phyloP scores from a whole-genome alignment of 495 filamentous ascomycete species.

The Neurospora terricola region DNA sequence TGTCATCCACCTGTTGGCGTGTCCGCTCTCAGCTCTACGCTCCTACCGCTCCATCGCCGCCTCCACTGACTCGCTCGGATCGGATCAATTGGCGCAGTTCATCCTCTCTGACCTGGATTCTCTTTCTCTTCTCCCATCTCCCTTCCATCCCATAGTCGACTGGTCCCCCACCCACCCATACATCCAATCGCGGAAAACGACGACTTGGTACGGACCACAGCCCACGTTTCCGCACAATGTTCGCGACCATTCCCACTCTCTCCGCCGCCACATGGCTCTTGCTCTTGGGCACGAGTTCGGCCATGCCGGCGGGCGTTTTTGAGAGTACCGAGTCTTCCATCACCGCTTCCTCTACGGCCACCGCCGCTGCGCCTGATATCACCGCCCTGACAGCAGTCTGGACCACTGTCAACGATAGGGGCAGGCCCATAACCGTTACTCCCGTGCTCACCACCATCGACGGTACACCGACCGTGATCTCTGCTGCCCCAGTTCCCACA shows the following conservation, averaged over 20 bases:
- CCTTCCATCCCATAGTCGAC: not conserved
- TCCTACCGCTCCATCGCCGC: not conserved
- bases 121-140: not conserved
- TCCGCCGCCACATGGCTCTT: slow-evolving; percentile 10
- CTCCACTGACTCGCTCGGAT: not conserved
- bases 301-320: not conserved
- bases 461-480: slow-evolving; percentile 28
- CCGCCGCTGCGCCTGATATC: not conserved
- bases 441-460: slow-evolving; percentile 28
- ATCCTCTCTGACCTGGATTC: not conserved
- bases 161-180: not conserved
- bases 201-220: not conserved
- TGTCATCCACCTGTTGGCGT: not conserved
- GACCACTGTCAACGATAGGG: slow-evolving; percentile 32
- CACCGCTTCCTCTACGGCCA: not conserved
- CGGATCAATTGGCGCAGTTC: not conserved
- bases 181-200: not conserved
- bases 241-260: slow-evolving; percentile 1
- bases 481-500: slow-evolving; percentile 24
- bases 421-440: slow-evolving; percentile 26
- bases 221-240: slow-evolving; percentile 3
- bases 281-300: slow-evolving; percentile 6
- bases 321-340: not conserved
- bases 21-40: not conserved
- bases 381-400: slow-evolving; percentile 19